Base-by-base conservation (phyloP, 2,329 filamentous ascomycete genomes). In the Colletotrichum brevisporum region DNA sequence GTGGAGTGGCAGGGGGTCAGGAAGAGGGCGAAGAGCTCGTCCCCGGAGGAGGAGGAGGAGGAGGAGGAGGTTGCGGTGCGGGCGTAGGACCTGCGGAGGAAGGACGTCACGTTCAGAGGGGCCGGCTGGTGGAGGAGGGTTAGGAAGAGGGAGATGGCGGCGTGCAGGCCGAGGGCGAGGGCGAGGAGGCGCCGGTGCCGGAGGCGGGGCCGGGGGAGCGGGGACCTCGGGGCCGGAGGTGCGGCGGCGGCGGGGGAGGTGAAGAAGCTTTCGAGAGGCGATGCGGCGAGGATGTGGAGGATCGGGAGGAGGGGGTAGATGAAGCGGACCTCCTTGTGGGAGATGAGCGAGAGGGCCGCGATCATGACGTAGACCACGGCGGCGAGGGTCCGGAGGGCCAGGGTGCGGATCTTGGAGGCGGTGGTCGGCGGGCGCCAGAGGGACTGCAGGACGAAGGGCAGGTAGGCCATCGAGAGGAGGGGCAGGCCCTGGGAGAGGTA, bases 291-390 rank as follows among this genome's bases (percentile, higher is more conserved):
- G 71, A 97, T 83, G 77, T 96, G 94, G 6, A 99, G 86, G n/a
- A 91, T 87, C 1, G 96, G 95, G 2, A 98, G 87, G 18, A 99
- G 87, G 1, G 96, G 95, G 76, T 97, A 97, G 73, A 98, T 93
- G 83, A 99, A 99, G 75, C 96, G 94, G 74, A 97, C 93, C 85
- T 99, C 96, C 79, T 99, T 99, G 83, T 99, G 96, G 1, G 94
- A 90, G 73, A 98, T 93, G 54, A 93, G 77, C 1, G 94, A 97
- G 41, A 98, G 86, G 2, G 84, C 79, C 1, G 82, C 77, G 10
- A 92, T 81, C 66, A 91, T 92, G 36, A 89, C 79, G 63, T 91
- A 71, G 50, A 91, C 85, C 8, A 89, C 83, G 36, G 85, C 84
- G 10, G 89, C 84, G 9, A 95, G 81, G 76, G 71, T 81, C 77